These are phyloP conservation scores for Phytophthora sp. DNA, from an alignment of 352 stramenopile genomes.

Conservation along the genomic window DNA sequence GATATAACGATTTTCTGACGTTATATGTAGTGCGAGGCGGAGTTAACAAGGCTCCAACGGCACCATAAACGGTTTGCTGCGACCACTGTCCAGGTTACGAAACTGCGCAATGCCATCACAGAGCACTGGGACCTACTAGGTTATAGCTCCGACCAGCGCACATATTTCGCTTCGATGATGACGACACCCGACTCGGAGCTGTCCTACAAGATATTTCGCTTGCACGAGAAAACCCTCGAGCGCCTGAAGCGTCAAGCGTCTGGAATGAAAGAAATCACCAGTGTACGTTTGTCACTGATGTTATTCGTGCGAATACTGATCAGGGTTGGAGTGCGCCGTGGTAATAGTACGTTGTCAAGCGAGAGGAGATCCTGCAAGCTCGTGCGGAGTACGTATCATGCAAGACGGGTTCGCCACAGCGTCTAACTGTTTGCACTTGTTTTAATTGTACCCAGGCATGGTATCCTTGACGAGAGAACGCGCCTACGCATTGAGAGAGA, in stretches of 20 bases:
- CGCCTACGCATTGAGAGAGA: slow-evolving; percentile 48
- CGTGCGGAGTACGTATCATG: slow-evolving; percentile 37
- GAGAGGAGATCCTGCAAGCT: slow-evolving; percentile 51
- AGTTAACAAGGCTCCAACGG: slow-evolving; percentile 36
- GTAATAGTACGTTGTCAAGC: slow-evolving; percentile 47
- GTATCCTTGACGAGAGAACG: slow-evolving; percentile 38
- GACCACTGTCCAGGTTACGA: slow-evolving; percentile 27
- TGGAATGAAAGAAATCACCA: slow-evolving; percentile 30
- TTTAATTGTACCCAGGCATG: slow-evolving; percentile 19
- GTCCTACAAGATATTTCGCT: slow-evolving; percentile 36
- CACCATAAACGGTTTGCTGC: slow-evolving; percentile 35
- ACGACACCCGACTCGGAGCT: slow-evolving; percentile 25
- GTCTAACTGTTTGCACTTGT: background rate
- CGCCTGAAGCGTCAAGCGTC: slow-evolving; percentile 33
- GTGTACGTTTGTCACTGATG: slow-evolving; percentile 7
- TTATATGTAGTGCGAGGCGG: slow-evolving; percentile 29
- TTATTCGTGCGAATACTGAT: background rate
- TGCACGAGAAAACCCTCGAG: slow-evolving; percentile 41
- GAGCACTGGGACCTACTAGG: slow-evolving; percentile 36
- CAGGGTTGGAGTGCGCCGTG: background rate
- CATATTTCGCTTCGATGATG: slow-evolving; percentile 36
- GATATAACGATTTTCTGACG: no score
- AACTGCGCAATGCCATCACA: slow-evolving; percentile 29
- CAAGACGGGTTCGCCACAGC: background rate
- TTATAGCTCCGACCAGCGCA: slow-evolving; percentile 30